Percentiles rank a stretch among this genome's conserved stretches.
These are phyloP conservation scores for Margaritispora aquatica DNA, from an alignment of 495 filamentous ascomycete species.

Conservation along the genomic window DNA sequence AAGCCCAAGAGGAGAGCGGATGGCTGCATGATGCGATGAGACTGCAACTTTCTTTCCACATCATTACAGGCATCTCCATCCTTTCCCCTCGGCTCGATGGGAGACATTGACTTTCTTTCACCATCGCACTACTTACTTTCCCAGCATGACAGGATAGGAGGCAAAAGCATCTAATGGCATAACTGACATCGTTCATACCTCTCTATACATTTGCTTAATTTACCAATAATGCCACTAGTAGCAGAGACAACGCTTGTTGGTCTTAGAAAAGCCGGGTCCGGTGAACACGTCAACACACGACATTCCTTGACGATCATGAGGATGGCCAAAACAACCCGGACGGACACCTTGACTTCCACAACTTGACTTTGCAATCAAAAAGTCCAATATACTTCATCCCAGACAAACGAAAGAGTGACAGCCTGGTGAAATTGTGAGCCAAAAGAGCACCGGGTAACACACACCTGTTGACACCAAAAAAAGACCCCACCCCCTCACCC, in stretches of 20 bases:
- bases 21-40: slow-evolving; percentile 16
- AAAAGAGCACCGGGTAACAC: background rate
- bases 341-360: too few relatives aligned
- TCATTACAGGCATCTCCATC: background rate
- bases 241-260: background rate
- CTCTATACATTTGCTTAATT: too few relatives aligned
- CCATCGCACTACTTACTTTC: background rate
- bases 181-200: too few relatives aligned
- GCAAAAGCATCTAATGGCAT: background rate
- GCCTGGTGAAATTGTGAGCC: background rate
- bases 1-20: slow-evolving; percentile 6
- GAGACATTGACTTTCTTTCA: background rate
- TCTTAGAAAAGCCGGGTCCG: too few relatives aligned
- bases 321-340: too few relatives aligned
- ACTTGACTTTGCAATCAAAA: background rate
- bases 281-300: too few relatives aligned
- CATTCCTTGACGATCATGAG: too few relatives aligned
- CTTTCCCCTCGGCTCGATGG: slow-evolving; percentile 1
- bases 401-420: background rate
- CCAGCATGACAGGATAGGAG: background rate
- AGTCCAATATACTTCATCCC: background rate
- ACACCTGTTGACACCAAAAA: background rate
- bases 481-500: background rate
- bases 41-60: background rate
- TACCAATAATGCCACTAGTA: too few relatives aligned